A percentile compares a stretch with the other conserved stretches of the same genome.
Conservation (phyloP, 2,329 filamentous ascomycete species). For the Colletotrichum sp. region DNA sequence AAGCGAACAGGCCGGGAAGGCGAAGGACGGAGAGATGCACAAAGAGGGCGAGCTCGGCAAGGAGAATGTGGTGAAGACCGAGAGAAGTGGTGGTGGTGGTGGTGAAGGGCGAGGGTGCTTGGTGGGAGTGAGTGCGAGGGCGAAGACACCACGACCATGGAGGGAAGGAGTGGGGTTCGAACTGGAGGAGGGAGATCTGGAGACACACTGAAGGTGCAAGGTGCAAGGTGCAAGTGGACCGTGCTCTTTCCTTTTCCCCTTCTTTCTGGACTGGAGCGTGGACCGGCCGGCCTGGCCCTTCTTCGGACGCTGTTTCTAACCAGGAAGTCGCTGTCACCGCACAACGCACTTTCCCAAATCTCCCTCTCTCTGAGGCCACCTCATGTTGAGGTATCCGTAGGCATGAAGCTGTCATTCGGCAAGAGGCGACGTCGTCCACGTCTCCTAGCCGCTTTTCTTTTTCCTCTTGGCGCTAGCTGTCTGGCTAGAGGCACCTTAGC, state of each 20-base stretch:
- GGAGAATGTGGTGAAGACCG: not conserved
- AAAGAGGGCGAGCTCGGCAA: not conserved
- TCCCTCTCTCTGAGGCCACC: not conserved
- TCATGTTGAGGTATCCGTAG: not conserved
- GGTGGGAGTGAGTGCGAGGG: not conserved
- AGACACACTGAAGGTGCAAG: not conserved
- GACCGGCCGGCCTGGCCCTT: not conserved
- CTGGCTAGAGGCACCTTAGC: not conserved
- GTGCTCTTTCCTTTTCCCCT: not conserved
- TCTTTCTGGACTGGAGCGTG: not conserved
- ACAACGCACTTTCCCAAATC: not conserved
- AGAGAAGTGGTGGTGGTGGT: not conserved
- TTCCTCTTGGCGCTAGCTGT: not conserved
- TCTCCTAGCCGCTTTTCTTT: not conserved
- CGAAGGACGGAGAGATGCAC: not conserved
- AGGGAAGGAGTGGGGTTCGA: conserved; percentile 5
- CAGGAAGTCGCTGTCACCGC: not conserved
- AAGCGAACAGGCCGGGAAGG: not conserved
- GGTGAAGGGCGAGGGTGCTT: not conserved
- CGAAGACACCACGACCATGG: not conserved
- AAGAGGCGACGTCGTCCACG: not conserved
- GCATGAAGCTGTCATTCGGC: not conserved
- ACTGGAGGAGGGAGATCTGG: not conserved
- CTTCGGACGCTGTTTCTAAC: not conserved
- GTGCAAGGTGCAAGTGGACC: not conserved